Percentiles rank a stretch among this genome's conserved stretches.
These are phyloP conservation scores for Euphorbia lathyris DNA, from an alignment of 345 rosid genomes.

Conservation along the genomic window DNA sequence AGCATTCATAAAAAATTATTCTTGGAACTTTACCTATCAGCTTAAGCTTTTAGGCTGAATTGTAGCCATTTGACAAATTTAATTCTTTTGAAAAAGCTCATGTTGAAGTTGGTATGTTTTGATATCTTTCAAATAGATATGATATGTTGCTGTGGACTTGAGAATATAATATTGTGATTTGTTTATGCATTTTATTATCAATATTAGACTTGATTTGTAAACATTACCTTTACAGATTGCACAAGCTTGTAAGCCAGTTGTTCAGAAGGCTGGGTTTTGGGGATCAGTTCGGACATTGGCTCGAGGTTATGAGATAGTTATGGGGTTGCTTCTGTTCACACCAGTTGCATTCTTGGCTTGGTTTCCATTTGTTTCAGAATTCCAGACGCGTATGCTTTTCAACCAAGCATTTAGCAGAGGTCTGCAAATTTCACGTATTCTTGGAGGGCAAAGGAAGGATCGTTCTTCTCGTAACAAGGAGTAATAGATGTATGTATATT, in stretches of 20 bases:
- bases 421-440: conserved; percentile 96
- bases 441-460: conserved; percentile 88
- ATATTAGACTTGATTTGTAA: neutral
- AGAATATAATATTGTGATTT: neutral
- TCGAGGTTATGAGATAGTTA: conserved; percentile 88
- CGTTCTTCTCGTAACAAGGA: conserved; percentile 76
- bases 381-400: conserved; percentile 98
- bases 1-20: no score
- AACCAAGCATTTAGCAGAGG: conserved; percentile 99
- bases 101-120: no score
- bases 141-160: no score
- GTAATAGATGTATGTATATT: conserved; percentile 10
- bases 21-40: no score
- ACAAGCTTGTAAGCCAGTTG: conserved; percentile 84
- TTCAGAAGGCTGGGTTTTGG: conserved; percentile 79
- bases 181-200: neutral
- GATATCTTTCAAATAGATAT: no score
- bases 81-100: no score
- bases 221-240: conserved; percentile 55
- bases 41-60: no score
- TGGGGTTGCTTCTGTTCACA: conserved; percentile 92
- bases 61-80: no score
- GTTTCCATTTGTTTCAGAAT: conserved; percentile 98
- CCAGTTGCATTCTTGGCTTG: conserved; percentile 98
- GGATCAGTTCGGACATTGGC: conserved; percentile 86